Conservation (phyloP, 306 rosid species). For the Gastrolobium bilobum region DNA sequence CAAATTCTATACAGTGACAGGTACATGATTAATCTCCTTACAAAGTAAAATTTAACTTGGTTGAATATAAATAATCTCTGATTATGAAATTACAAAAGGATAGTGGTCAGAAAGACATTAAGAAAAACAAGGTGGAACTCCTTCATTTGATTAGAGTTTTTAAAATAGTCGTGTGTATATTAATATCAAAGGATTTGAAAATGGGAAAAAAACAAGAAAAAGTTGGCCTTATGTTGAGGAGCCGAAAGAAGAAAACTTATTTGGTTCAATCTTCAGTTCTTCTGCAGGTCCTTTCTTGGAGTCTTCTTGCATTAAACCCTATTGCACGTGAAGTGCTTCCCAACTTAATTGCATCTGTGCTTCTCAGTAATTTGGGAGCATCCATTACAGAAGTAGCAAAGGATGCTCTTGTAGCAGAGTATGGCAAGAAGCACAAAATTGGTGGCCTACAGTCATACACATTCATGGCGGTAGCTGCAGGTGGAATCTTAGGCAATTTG, state of each 20-base stretch:
- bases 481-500: slow-evolving; percentile 90
- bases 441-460: slow-evolving; percentile 85
- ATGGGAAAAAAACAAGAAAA: background rate
- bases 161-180: background rate
- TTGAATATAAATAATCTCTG: background rate
- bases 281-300: slow-evolving; percentile 91
- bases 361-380: slow-evolving; percentile 91
- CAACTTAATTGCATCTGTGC: slow-evolving; percentile 64
- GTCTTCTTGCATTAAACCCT: slow-evolving; percentile 72
- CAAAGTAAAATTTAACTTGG: slow-evolving; percentile 6
- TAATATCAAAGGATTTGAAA: slow-evolving; percentile 14
- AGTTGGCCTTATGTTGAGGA: background rate
- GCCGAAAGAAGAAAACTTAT: slow-evolving; percentile 17
- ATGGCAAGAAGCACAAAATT: slow-evolving; percentile 72
- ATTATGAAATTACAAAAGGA: background rate
- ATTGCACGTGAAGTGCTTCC: slow-evolving; percentile 68
- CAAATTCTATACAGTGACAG: slow-evolving; percentile 16
- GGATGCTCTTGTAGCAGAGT: slow-evolving; percentile 94
- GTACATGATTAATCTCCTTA: background rate
- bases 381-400: slow-evolving; percentile 90
- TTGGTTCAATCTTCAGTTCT: slow-evolving; percentile 66
- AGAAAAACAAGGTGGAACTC: background rate
- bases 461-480: slow-evolving; percentile 86
- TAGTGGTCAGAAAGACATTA: background rate
- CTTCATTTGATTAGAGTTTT: slow-evolving; percentile 10